Evolutionary conservation across 352 stramenopile genomes (phyloP).

Genomic region (Thalassiosira mediterranea): DNA sequence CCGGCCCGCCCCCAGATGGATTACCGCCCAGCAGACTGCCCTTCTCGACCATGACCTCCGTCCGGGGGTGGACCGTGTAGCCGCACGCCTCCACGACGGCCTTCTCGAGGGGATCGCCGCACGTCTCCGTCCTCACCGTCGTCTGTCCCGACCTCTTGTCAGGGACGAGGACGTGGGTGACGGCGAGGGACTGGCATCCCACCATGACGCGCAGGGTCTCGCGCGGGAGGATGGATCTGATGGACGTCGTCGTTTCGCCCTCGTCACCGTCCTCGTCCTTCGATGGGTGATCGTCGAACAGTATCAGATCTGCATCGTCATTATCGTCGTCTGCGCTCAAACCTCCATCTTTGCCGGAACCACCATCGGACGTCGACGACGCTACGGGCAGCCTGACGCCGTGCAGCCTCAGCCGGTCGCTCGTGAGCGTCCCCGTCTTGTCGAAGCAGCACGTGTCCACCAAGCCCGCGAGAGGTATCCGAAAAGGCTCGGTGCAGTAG

Average conservation of each 20-base stretch:
- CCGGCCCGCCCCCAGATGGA: background rate
- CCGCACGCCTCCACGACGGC: slow-evolving; percentile 93
- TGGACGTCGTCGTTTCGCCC: slow-evolving; percentile 2
- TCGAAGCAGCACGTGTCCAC: slow-evolving; percentile 98
- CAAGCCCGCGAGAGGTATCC: slow-evolving; percentile 96
- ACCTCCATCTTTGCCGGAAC: too few species aligned
- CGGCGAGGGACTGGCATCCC: slow-evolving; percentile 81
- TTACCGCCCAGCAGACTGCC: slow-evolving; percentile 10
- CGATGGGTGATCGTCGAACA: slow-evolving; percentile 33
- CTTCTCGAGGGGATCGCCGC: slow-evolving; percentile 96
- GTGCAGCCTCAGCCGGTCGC: slow-evolving; percentile 92
- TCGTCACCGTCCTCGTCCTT: slow-evolving; percentile 16
- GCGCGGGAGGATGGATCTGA: slow-evolving; percentile 38
- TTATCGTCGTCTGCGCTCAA: background rate
- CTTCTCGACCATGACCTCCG: slow-evolving; percentile 27
- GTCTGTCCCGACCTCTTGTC: slow-evolving; percentile 73
- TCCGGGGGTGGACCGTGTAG: slow-evolving; percentile 65
- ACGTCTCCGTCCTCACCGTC: slow-evolving; percentile 69
- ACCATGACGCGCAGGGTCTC: slow-evolving; percentile 67
- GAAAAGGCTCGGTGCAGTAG: slow-evolving; percentile 98
- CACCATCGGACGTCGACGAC: too few species aligned
- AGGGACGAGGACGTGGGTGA: slow-evolving; percentile 85
- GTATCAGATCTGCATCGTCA: slow-evolving; percentile 36
- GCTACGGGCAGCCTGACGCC: slow-evolving; percentile 86
- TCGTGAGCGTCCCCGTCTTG: slow-evolving; percentile 98